Evolutionary conservation across 352 stramenopile species (phyloP), one percentile per base, ranked within the genome.

Genomic region (Pythium brassicae): DNA sequence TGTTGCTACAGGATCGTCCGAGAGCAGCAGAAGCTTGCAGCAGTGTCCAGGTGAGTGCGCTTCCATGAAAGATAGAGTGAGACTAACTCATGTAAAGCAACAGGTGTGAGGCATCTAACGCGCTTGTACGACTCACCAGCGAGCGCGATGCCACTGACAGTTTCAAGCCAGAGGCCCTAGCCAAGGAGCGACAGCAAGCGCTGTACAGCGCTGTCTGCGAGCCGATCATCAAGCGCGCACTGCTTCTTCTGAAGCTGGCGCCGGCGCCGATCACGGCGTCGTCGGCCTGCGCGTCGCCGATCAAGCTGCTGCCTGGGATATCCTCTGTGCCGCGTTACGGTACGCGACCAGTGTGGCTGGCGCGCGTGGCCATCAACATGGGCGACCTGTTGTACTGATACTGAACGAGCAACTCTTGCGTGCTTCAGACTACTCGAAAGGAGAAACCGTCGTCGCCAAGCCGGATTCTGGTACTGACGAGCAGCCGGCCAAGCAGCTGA

Each of bases 21-120:
- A 53, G 86, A 95, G 53, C 86, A 95, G 44, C 86, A 95, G 51
- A 95, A 94, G 44, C 55, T 92, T 20, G 86, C 86, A 43, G 78
- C 76, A 56, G 57, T 64, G 25, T 71, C 69, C 25, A 87, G 75
- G 79, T 89, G 74, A 42, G 35, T 26, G 11, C 29, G 32, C 2
- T 37, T 14, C 32, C 32, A 9, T 1, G 32, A 8, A 11, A 37
- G 2, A 37, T 3, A 3, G 32, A 37, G 8, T 2, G 32, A 37
- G 1, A 37, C 32, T 37, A 11, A 11, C 32, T 7, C 32, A 1
- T 37, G 6, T 37, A 2, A 40, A 23, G 39, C 39, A 25, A 25
- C 9, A 4, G 5, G 15, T 4, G 20, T 10, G 27, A 34, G 2
- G 10, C 4, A 15, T 45, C 14, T 22, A 40, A 40, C 26, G 46